phyloP scores from a whole-genome alignment of 352 stramenopile genomes.

The Halophytophthora polymorphica region DNA sequence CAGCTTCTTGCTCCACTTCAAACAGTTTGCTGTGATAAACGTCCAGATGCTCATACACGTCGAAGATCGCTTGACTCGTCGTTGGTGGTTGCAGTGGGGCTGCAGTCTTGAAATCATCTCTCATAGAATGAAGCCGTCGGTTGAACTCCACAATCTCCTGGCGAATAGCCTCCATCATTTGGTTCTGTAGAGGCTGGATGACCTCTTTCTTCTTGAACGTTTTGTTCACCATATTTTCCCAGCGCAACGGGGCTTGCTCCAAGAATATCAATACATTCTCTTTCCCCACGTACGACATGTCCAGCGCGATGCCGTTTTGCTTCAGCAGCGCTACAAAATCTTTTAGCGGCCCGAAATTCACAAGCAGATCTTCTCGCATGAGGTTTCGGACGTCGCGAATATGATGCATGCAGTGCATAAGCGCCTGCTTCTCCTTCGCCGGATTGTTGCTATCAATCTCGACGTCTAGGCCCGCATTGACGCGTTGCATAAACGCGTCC shows the following conservation, averaged over 20 bases:
- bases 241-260: slow-evolving; percentile 86
- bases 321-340: slow-evolving; percentile 84
- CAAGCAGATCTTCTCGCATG: slow-evolving; percentile 77
- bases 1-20: slow-evolving; percentile 79
- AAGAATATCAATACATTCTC: slow-evolving; percentile 83
- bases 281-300: slow-evolving; percentile 85
- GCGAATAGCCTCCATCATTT: slow-evolving; percentile 83
- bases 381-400: slow-evolving; percentile 86
- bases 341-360: slow-evolving; percentile 73
- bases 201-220: slow-evolving; percentile 91
- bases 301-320: slow-evolving; percentile 83
- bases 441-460: slow-evolving; percentile 40
- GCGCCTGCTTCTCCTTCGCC: slow-evolving; percentile 38
- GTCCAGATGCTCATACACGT: slow-evolving; percentile 89
- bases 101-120: slow-evolving; percentile 55
- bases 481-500: slow-evolving; percentile 81
- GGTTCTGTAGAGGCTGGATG: slow-evolving; percentile 89
- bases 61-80: slow-evolving; percentile 25
- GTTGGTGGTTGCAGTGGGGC: slow-evolving; percentile 53
- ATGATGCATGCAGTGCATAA: slow-evolving; percentile 89
- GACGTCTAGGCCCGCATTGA: slow-evolving; percentile 75
- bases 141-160: slow-evolving; percentile 73
- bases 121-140: slow-evolving; percentile 55
- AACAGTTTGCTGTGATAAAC: slow-evolving; percentile 76
- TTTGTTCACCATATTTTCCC: slow-evolving; percentile 92